Conservation (phyloP, 2,329 filamentous ascomycete species). For the Clonostachys solani region DNA sequence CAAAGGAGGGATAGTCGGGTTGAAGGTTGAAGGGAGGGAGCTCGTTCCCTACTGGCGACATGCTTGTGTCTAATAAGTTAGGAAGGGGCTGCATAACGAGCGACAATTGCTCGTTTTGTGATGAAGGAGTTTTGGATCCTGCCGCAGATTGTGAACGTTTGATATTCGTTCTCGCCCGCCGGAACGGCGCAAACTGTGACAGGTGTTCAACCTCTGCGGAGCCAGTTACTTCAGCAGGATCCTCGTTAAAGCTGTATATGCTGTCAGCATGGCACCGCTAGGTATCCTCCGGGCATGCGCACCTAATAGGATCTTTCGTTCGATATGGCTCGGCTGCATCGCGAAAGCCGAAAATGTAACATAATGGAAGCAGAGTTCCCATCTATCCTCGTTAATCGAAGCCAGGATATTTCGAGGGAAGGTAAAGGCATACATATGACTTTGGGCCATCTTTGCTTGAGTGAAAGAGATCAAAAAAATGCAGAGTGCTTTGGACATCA, state of each 20-base stretch:
- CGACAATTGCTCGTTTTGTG: constrained; percentile 5
- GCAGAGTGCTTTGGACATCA: constrained; percentile 12
- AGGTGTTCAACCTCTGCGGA: constrained; percentile 11
- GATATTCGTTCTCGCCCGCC: constrained; percentile 8
- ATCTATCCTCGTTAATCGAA: constrained; percentile 1
- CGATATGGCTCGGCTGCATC: constrained; percentile 10
- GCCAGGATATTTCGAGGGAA: not conserved
- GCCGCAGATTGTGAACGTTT: constrained; percentile 5
- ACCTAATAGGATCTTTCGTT: not conserved
- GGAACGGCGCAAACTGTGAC: constrained; percentile 9
- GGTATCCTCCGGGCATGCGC: not conserved
- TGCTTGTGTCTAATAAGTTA: no score
- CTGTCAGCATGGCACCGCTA: not conserved
- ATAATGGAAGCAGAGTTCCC: constrained; percentile 10
- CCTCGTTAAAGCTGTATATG: not conserved
- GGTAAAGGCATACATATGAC: constrained; percentile 5
- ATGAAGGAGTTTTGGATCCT: constrained; percentile 4
- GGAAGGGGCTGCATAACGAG: not conserved
- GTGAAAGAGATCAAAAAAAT: constrained; percentile 8
- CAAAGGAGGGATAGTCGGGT: no score
- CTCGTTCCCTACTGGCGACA: no score
- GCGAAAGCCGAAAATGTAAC: constrained; percentile 11
- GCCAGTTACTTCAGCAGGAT: constrained; percentile 9
- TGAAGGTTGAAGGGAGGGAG: no score
- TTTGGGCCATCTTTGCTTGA: constrained; percentile 8